These are phyloP conservation scores for Trichocomaceae sp. DNA, from an alignment of 2,329 filamentous ascomycete species.

Conservation along the genomic window DNA sequence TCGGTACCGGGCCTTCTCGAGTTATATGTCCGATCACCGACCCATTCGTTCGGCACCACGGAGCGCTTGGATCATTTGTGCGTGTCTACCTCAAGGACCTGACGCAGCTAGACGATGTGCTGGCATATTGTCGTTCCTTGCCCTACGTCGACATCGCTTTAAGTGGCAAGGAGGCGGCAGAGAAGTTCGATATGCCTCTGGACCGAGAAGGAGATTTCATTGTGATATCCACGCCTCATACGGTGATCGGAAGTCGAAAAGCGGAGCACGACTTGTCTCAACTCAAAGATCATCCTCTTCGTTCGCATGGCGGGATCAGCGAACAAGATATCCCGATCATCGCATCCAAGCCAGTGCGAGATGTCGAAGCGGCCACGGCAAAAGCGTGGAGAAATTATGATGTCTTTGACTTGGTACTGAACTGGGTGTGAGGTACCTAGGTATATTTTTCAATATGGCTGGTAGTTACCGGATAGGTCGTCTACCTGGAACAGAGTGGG, in stretches of 20 bases:
- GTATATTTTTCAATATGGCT: too few relatives aligned
- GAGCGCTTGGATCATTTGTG: constrained; percentile 39
- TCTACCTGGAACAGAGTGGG: neutral
- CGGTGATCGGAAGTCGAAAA: constrained; percentile 33
- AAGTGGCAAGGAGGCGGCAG: constrained; percentile 27
- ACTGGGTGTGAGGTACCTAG: constrained; percentile 16
- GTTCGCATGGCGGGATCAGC: constrained; percentile 38
- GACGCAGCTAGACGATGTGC: constrained; percentile 22
- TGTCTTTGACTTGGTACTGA: constrained; percentile 35
- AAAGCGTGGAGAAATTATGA: constrained; percentile 35
- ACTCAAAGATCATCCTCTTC: constrained; percentile 29
- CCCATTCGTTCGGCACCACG: constrained; percentile 40
- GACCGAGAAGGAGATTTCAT: constrained; percentile 39
- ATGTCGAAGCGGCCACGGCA: constrained; percentile 8
- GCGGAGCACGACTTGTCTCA: constrained; percentile 32
- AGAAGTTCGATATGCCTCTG: constrained; percentile 32
- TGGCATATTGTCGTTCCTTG: constrained; percentile 23
- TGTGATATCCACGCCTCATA: constrained; percentile 31
- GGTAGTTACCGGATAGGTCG: neutral
- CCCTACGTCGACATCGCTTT: constrained; percentile 30
- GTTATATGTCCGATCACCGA: constrained; percentile 43
- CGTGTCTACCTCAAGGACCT: constrained; percentile 31
- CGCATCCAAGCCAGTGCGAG: constrained; percentile 22
- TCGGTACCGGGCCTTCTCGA: constrained; percentile 25
- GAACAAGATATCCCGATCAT: constrained; percentile 36